phyloP scores from a whole-genome alignment of 352 stramenopile species.

The Globisporangium spinosum region DNA sequence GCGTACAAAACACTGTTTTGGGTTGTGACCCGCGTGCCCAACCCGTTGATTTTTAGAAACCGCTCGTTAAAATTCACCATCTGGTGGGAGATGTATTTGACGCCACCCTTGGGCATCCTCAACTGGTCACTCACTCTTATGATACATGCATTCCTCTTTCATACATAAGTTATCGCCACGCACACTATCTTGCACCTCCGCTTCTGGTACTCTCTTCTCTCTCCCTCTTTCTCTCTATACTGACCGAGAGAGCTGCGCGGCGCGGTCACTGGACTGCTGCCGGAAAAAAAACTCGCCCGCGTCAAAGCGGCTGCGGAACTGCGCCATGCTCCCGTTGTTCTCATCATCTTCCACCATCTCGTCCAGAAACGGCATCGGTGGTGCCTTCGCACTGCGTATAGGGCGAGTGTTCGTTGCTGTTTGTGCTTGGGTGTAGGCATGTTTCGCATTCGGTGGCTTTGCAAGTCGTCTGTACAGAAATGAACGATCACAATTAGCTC shows the following conservation, averaged over 20 bases:
- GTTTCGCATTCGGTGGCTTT: not conserved
- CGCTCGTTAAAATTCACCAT: not conserved
- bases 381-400: not conserved
- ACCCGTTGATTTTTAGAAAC: not conserved
- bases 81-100: not conserved
- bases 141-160: not conserved
- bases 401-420: not conserved
- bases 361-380: conserved; percentile 26
- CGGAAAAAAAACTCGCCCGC: conserved; percentile 11
- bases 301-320: conserved; percentile 20
- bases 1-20: not conserved
- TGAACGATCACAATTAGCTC: not conserved
- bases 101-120: not conserved
- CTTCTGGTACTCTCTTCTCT: not conserved
- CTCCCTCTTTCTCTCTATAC: not conserved
- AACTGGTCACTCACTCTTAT: not conserved
- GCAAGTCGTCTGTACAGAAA: not conserved
- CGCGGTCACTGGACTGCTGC: not conserved
- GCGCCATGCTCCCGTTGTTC: conserved; percentile 18
- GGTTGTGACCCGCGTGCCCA: not conserved
- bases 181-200: conserved; percentile 7
- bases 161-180: not conserved
- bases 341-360: conserved; percentile 18
- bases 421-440: not conserved
- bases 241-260: conserved; percentile 8